phyloP scores from a whole-genome alignment of 2,329 filamentous ascomycete species.

The Colletotrichum destructivum region DNA sequence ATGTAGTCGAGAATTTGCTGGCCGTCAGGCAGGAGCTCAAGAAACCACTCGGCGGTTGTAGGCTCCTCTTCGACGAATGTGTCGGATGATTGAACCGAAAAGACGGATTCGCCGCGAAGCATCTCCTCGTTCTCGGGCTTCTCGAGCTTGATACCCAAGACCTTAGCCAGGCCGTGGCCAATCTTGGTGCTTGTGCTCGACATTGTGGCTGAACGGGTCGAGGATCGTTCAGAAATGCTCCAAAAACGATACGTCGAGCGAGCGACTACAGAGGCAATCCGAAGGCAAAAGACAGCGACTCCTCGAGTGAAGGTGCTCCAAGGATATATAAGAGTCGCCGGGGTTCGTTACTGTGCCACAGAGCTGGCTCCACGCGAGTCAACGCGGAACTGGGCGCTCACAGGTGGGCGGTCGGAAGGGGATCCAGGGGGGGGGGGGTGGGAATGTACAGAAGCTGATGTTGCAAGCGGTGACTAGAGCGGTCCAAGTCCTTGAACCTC shows the following conservation, averaged over 20 bases:
- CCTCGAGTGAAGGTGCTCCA: conserved; percentile 14
- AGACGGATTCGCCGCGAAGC: conserved; percentile 83
- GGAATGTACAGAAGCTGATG: conserved; percentile 26
- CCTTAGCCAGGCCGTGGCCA: conserved; percentile 83
- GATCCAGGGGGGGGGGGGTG: conserved; percentile 13
- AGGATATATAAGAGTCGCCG: conserved; percentile 32
- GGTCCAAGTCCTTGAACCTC: conserved; percentile 27
- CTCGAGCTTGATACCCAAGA: conserved; percentile 85
- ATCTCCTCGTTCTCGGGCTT: conserved; percentile 77
- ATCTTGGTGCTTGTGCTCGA: conserved; percentile 66
- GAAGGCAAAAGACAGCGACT: background rate
- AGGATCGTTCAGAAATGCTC: background rate
- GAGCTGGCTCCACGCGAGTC: conserved; percentile 7
- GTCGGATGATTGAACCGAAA: conserved; percentile 80
- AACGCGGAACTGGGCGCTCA: conserved; percentile 15
- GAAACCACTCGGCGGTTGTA: conserved; percentile 80
- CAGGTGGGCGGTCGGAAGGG: conserved; percentile 9
- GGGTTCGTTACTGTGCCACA: conserved; percentile 25
- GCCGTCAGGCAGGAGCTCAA: conserved; percentile 72
- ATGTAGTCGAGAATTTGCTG: conserved; percentile 73
- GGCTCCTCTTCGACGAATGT: conserved; percentile 89
- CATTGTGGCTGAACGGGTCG: conserved; percentile 49
- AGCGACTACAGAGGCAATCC: conserved; percentile 5
- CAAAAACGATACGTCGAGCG: background rate
- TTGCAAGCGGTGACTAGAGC: conserved; percentile 34